phyloP scores from a whole-genome alignment of 257 asterid species.

The Solanum chmielewskii region DNA sequence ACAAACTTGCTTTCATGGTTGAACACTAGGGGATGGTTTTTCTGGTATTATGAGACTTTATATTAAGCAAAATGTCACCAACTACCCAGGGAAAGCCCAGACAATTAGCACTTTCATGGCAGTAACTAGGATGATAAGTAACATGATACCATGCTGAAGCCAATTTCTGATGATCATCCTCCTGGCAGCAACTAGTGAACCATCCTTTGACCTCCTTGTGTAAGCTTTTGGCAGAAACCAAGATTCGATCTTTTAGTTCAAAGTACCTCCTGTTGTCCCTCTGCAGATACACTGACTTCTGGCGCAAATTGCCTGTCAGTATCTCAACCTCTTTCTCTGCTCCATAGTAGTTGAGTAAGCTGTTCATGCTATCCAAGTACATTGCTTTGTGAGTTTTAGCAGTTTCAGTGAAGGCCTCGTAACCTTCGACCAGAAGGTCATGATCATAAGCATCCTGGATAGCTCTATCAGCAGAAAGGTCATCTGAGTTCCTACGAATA shows the following conservation, averaged over 20 bases:
- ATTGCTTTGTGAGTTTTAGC: constrained; percentile 53
- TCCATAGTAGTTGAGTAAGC: constrained; percentile 51
- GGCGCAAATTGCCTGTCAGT: constrained; percentile 59
- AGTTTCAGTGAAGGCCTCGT: constrained; percentile 25
- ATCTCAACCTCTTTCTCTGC: constrained; percentile 78
- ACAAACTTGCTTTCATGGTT: not conserved
- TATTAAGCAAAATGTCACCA: constrained; percentile 55
- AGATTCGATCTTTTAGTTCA: constrained; percentile 72
- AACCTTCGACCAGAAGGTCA: constrained; percentile 58
- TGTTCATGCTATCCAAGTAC: constrained; percentile 48
- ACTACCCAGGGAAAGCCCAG: constrained; percentile 88
- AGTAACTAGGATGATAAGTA: constrained; percentile 48
- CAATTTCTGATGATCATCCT: constrained; percentile 29
- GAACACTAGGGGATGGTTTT: not conserved
- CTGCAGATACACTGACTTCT: constrained; percentile 50
- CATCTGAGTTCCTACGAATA: constrained; percentile 3
- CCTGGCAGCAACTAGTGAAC: constrained; percentile 35
- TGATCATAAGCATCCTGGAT: constrained; percentile 43
- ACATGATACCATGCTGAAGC: constrained; percentile 91
- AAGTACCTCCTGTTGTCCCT: constrained; percentile 70
- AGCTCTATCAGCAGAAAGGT: not conserved
- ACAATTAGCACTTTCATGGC: constrained; percentile 36
- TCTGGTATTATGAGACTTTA: constrained; percentile 25
- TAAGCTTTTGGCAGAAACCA: constrained; percentile 58
- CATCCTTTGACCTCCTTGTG: constrained; percentile 66